Evolutionary conservation across 2,329 filamentous ascomycete species (phyloP).

Genomic region (Pseudopyricularia cyperi): DNA sequence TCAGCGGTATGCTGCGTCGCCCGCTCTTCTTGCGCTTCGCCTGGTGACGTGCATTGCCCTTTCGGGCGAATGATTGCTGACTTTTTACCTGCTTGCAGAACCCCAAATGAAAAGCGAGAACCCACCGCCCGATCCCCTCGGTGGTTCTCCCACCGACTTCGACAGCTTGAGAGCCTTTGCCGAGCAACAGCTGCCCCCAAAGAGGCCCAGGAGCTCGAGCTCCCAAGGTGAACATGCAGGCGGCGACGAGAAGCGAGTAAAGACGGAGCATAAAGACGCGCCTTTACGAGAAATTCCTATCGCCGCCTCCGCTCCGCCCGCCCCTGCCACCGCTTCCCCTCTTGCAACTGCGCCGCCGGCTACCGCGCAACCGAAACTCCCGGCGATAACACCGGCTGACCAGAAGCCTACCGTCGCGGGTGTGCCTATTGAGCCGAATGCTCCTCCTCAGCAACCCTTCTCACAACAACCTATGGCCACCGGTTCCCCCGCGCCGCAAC

Average conservation of each 20-base stretch:
- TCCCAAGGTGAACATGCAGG: conserved; percentile 4
- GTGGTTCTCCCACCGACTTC: not conserved
- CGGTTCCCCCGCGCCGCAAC: not conserved
- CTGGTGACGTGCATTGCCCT: not conserved
- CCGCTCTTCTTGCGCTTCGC: not conserved
- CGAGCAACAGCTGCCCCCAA: conserved; percentile 6
- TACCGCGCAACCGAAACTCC: not conserved
- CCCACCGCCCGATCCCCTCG: not conserved
- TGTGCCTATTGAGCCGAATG: no score
- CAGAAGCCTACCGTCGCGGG: not conserved
- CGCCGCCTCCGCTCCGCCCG: not conserved
- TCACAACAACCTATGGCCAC: not conserved
- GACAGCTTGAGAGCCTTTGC: not conserved
- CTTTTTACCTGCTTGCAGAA: not conserved
- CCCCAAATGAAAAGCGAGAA: not conserved
- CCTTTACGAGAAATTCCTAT: not conserved
- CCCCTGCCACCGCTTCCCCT: not conserved
- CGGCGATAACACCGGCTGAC: not conserved
- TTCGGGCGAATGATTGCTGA: not conserved
- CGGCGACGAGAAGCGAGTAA: conserved; percentile 11
- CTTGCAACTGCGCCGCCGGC: not conserved
- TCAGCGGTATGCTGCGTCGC: not conserved
- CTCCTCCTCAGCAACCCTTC: not conserved
- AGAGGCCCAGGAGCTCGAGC: conserved; percentile 12
- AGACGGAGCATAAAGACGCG: conserved; percentile 8